Conservation (phyloP, 257 asterid species). For the Ballota nigra region DNA sequence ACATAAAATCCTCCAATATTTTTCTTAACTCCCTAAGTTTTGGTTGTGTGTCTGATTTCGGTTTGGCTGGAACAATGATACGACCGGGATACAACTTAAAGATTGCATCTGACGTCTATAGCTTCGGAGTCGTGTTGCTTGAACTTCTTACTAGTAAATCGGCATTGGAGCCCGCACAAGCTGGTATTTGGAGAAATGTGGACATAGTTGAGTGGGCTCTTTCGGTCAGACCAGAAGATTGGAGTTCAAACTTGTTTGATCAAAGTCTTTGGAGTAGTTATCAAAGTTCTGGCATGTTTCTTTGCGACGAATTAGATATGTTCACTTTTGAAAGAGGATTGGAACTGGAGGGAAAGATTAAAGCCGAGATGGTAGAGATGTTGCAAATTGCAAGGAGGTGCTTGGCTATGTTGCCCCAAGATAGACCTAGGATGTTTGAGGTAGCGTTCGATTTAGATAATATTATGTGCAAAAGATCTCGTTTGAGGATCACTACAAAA, state of each 20-base stretch:
- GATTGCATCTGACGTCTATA: neutral
- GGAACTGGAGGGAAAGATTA: neutral
- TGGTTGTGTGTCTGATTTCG: constrained; percentile 39
- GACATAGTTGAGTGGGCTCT: neutral
- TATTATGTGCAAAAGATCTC: neutral
- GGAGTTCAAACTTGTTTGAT: neutral
- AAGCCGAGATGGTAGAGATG: neutral
- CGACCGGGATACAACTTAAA: neutral
- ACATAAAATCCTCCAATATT: constrained; percentile 37
- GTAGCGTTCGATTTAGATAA: neutral
- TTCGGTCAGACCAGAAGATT: neutral
- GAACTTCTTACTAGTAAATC: constrained; percentile 3
- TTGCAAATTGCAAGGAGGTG: neutral
- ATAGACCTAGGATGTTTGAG: neutral
- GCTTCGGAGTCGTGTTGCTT: constrained; percentile 5
- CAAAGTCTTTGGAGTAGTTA: neutral
- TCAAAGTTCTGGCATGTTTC: neutral
- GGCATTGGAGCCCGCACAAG: neutral
- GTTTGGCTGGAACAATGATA: constrained; percentile 21
- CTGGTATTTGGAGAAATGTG: neutral
- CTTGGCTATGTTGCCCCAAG: neutral
- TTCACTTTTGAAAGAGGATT: neutral
- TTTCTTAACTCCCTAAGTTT: constrained; percentile 31
- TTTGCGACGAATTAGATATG: neutral
- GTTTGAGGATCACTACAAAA: too few relatives aligned